These are phyloP conservation scores for Solanum pinnatisectum DNA, from an alignment of 257 asterid genomes.

Conservation along the genomic window DNA sequence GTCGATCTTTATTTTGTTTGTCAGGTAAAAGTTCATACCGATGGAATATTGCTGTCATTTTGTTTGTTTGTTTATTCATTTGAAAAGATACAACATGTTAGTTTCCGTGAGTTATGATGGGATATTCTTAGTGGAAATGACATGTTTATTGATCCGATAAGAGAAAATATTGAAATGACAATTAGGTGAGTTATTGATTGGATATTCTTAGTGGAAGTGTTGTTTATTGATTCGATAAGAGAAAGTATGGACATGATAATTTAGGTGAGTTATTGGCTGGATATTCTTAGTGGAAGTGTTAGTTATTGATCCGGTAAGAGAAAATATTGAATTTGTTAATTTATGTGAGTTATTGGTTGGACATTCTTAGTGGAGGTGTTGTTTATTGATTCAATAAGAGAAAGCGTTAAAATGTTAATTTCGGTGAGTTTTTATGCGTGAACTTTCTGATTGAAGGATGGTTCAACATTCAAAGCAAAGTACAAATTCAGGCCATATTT, in stretches of 20 bases:
- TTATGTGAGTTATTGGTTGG: neutral
- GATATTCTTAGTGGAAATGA: neutral
- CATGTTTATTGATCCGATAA: neutral
- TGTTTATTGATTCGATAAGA: neutral
- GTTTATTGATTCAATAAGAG: neutral
- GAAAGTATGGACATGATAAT: neutral
- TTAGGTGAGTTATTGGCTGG: neutral
- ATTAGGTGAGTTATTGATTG: neutral
- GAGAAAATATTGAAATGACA: neutral
- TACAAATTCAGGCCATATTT: constrained; percentile 89
- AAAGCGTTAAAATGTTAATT: neutral
- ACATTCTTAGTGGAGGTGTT: neutral
- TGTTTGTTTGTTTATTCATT: neutral
- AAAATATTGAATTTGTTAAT: neutral
- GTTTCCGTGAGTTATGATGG: neutral
- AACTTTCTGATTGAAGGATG: constrained; percentile 61
- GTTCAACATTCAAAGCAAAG: constrained; percentile 81
- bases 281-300: neutral
- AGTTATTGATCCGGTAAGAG: neutral
- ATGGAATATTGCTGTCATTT: neutral
- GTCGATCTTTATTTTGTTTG: constrained; percentile 91
- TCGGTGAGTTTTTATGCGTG: neutral
- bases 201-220: neutral
- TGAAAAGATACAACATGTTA: neutral
- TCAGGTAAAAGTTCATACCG: constrained; percentile 39